These are phyloP conservation scores for Macrolepiota dolichaula DNA, from an alignment of 768 basidiomycete species.

Conservation along the genomic window DNA sequence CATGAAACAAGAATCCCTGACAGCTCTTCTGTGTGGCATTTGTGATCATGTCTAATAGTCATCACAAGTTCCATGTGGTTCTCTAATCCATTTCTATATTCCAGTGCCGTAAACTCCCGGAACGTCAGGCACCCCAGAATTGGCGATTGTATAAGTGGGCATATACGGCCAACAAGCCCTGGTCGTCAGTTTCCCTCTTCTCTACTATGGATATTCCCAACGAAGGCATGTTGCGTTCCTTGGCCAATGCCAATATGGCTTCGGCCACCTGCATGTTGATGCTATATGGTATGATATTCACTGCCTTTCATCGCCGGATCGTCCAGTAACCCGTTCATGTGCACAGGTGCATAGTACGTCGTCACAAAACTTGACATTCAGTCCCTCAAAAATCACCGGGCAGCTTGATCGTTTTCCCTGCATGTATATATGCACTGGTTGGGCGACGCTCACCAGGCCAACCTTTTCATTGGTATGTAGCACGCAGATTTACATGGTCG, in stretches of 20 bases:
- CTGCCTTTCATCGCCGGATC: not conserved
- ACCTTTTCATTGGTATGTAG: not conserved
- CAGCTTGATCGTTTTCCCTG: not conserved
- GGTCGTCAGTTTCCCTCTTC: not conserved
- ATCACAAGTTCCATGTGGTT: no score
- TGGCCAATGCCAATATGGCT: slow-evolving; percentile 3
- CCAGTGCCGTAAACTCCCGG: no score
- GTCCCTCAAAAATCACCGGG: not conserved
- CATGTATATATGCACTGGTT: not conserved
- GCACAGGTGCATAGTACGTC: not conserved
- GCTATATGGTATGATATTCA: not conserved
- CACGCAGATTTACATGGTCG: not conserved
- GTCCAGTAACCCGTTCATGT: not conserved
- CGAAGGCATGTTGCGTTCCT: not conserved
- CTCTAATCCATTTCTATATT: no score
- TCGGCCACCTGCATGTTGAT: not conserved
- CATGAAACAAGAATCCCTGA: no score
- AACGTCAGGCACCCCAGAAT: no score
- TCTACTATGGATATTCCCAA: not conserved
- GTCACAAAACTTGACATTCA: not conserved
- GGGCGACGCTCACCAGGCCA: not conserved
- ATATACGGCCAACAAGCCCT: not conserved
- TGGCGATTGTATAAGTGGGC: no score
- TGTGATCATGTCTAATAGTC: no score
- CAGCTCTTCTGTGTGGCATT: no score